Conservation (phyloP, 2,329 filamentous ascomycete species). For the Blastomyces parvus region DNA sequence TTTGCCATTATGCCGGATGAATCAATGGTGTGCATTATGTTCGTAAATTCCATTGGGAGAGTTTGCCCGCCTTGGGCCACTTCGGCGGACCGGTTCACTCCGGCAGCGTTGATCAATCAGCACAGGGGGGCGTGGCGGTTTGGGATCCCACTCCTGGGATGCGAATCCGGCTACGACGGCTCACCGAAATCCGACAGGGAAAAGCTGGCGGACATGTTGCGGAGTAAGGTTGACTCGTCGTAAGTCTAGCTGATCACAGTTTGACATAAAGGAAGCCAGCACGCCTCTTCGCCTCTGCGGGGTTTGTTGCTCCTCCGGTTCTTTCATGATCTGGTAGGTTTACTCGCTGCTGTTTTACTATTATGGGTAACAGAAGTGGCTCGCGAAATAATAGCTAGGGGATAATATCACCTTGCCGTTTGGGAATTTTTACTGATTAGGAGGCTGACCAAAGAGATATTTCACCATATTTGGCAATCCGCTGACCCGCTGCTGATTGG, state of each 20-base stretch:
- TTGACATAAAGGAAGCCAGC: neutral
- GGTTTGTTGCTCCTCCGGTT: neutral
- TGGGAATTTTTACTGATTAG: neutral
- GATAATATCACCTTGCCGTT: too few species aligned
- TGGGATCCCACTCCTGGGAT: neutral
- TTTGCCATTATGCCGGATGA: neutral
- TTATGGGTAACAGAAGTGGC: neutral
- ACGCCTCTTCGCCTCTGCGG: neutral
- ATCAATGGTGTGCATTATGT: neutral
- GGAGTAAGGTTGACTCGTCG: neutral
- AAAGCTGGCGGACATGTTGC: neutral
- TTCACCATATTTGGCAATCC: neutral
- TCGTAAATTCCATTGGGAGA: neutral
- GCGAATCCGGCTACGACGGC: neutral
- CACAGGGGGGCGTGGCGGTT: neutral
- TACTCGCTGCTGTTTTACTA: neutral
- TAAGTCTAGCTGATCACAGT: neutral
- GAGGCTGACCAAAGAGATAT: neutral
- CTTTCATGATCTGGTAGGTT: neutral
- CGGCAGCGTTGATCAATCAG: neutral
- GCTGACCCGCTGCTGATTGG: neutral
- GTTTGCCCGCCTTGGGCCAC: neutral
- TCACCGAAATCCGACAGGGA: neutral
- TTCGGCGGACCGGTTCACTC: neutral
- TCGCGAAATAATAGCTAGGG: neutral